phyloP scores from a whole-genome alignment of 1,284 basidiomycete genomes.

The Pseudozyma flocculosa region DNA sequence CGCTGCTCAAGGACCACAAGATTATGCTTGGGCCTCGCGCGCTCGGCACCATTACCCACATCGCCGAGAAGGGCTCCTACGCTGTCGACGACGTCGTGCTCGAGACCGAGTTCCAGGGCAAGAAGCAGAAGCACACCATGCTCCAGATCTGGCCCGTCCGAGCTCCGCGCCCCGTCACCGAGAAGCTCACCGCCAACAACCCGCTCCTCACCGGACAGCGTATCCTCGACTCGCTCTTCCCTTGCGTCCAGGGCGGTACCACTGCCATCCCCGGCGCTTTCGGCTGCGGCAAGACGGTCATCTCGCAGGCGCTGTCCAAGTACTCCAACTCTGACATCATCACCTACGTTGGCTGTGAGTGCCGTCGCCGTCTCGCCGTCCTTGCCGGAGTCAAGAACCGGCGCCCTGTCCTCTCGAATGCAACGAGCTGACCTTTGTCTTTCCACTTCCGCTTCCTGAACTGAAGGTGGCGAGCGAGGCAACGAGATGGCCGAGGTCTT shows the following conservation, averaged over 20 bases:
- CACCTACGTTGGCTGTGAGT: conserved; percentile 91
- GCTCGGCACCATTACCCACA: conserved; percentile 88
- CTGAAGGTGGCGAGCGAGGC: conserved; percentile 57
- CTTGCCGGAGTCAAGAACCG: too few relatives aligned
- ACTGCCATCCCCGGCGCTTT: conserved; percentile 99
- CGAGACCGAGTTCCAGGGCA: conserved; percentile 97
- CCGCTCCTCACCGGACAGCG: conserved; percentile 95
- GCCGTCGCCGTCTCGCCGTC: background rate
- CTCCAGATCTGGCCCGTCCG: conserved; percentile 99
- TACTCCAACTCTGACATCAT: conserved; percentile 99
- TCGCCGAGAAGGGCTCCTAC: conserved; percentile 94
- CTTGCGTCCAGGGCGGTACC: conserved; percentile 97
- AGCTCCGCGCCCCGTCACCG: conserved; percentile 88
- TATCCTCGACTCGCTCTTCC: conserved; percentile 95
- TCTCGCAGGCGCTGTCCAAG: conserved; percentile 78
- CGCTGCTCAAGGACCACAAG: conserved; percentile 92
- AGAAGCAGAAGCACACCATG: conserved; percentile 88
- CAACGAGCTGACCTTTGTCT: conserved; percentile 3
- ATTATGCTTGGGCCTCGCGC: conserved; percentile 93
- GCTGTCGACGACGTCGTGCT: conserved; percentile 88
- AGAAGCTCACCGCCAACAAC: conserved; percentile 90
- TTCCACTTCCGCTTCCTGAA: background rate
- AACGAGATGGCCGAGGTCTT: conserved; percentile 96
- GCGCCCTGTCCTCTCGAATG: background rate
- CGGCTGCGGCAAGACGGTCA: conserved; percentile 69